Conservation (phyloP, 2,329 filamentous ascomycete species). For the Diaporthe sp. region DNA sequence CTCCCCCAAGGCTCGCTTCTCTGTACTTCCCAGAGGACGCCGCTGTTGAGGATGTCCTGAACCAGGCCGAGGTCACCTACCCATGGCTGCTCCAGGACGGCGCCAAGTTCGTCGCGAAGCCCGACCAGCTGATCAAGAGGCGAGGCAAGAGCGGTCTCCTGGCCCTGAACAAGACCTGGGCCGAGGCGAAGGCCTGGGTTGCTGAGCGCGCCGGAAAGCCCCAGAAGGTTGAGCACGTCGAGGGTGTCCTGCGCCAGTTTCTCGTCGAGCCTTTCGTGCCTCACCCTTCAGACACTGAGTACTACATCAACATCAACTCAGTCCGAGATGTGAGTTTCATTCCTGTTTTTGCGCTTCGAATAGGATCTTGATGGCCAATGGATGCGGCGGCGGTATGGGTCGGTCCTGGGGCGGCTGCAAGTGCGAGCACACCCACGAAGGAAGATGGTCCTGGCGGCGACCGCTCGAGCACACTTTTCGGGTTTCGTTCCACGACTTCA, state of each 20-base stretch:
- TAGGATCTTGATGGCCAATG: not conserved
- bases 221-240: constrained; percentile 92
- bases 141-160: constrained; percentile 98
- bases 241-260: constrained; percentile 92
- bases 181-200: constrained; percentile 94
- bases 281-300: constrained; percentile 94
- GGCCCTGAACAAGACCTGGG: constrained; percentile 96
- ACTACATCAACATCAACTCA: constrained; percentile 99
- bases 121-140: constrained; percentile 99
- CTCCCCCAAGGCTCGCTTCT: constrained; percentile 89
- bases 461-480: constrained; percentile 2
- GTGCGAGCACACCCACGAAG: constrained; percentile 17
- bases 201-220: constrained; percentile 91
- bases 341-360: constrained; percentile 41
- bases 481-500: not conserved
- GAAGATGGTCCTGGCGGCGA: not conserved
- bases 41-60: constrained; percentile 84
- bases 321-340: constrained; percentile 89
- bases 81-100: constrained; percentile 90
- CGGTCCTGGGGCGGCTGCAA: constrained; percentile 27
- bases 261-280: constrained; percentile 98
- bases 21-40: constrained; percentile 93
- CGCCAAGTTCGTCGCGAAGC: constrained; percentile 95
- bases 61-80: constrained; percentile 96
- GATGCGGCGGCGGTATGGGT: constrained; percentile 8